A percentile compares a stretch with the other conserved stretches of the same genome.
Evolutionary conservation across 1,284 basidiomycete genomes (phyloP).

Genomic region (Leccinum pachyderme): DNA sequence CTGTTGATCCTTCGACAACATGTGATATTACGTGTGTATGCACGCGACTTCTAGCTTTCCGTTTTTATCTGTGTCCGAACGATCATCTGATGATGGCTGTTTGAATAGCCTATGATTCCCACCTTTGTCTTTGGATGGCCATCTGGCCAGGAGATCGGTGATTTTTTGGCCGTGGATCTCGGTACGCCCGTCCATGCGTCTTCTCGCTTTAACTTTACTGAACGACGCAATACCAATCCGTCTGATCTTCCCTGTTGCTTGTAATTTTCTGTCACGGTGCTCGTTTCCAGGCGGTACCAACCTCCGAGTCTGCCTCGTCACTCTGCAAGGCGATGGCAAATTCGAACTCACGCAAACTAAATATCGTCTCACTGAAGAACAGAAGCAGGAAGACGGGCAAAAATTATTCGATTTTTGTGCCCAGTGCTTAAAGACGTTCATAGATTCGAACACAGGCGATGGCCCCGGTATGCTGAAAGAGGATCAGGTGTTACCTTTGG

Average conservation of each 20-base stretch:
- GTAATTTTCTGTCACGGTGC: not conserved
- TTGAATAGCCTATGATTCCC: slow-evolving; percentile 84
- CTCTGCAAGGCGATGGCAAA: slow-evolving; percentile 87
- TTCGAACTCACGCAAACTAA: slow-evolving; percentile 98
- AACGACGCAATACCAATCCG: not conserved
- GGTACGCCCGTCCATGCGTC: slow-evolving; percentile 46
- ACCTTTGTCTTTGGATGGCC: slow-evolving; percentile 99
- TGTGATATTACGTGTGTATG: not conserved
- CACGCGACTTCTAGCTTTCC: not conserved
- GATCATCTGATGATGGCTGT: slow-evolving; percentile 12
- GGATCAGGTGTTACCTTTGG: slow-evolving; percentile 79
- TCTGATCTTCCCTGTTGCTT: not conserved
- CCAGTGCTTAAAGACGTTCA: slow-evolving; percentile 88
- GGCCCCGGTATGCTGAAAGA: slow-evolving; percentile 60
- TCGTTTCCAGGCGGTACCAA: slow-evolving; percentile 79
- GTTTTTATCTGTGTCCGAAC: slow-evolving; percentile 4
- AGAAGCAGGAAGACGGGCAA: slow-evolving; percentile 97
- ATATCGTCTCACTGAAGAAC: slow-evolving; percentile 95
- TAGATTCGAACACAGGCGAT: slow-evolving; percentile 70
- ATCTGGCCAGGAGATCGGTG: slow-evolving; percentile 84
- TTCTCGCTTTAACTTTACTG: not conserved
- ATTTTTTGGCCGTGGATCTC: slow-evolving; percentile 92
- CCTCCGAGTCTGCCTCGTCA: slow-evolving; percentile 95
- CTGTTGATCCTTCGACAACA: not conserved
- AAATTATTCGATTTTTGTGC: slow-evolving; percentile 97